Percentiles rank a stretch among this genome's conserved stretches.
Conservation (phyloP, 495 filamentous ascomycete species). For the Podospora bellae-mahoneyi region DNA sequence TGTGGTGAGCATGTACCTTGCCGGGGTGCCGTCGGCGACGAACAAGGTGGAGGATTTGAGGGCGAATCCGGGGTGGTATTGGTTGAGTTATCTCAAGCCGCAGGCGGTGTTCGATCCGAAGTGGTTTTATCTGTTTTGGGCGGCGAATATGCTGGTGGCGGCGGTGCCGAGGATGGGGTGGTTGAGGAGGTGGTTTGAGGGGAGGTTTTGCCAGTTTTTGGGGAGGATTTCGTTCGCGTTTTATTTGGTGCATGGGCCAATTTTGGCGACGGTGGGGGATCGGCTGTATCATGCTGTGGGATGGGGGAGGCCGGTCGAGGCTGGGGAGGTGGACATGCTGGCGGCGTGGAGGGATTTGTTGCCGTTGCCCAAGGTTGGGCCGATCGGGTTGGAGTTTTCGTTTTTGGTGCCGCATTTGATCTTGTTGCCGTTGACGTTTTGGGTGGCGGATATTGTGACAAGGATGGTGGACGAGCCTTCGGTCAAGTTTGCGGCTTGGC, state of each 20-base stretch:
- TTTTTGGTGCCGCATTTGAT: conserved; percentile 54
- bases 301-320: conserved; percentile 29
- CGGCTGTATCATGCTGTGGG: conserved; percentile 52
- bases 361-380: conserved; percentile 48
- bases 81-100: conserved; percentile 46
- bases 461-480: conserved; percentile 54
- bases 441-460: conserved; percentile 54
- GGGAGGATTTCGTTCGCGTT: conserved; percentile 62
- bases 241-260: conserved; percentile 65
- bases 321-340: conserved; percentile 30
- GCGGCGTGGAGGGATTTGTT: conserved; percentile 46
- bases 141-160: conserved; percentile 54
- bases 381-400: conserved; percentile 52
- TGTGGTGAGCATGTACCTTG: conserved; percentile 40
- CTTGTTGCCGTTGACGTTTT: conserved; percentile 55
- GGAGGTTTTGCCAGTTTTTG: conserved; percentile 59
- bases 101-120: conserved; percentile 54
- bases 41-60: conserved; percentile 35
- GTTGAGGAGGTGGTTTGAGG: conserved; percentile 54
- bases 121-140: conserved; percentile 50
- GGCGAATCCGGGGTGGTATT: conserved; percentile 45
- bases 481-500: conserved; percentile 52
- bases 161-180: conserved; percentile 43
- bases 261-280: conserved; percentile 45
- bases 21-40: conserved; percentile 48